These are phyloP conservation scores for Drechslerella stenobrocha DNA, from an alignment of 2,329 filamentous ascomycete genomes.

Conservation along the genomic window DNA sequence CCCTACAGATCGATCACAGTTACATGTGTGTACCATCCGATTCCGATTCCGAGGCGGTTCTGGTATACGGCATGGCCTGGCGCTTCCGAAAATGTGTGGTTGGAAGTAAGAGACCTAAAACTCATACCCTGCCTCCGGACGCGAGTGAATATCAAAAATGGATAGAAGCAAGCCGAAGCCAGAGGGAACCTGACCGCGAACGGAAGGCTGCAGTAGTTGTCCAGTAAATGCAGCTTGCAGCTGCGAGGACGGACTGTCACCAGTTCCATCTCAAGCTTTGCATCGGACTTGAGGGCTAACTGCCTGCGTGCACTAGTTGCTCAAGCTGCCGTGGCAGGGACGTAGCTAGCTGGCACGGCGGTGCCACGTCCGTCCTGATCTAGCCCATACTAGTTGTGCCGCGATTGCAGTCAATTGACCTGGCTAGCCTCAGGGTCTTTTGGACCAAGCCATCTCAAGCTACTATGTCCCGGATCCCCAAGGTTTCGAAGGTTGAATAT, in stretches of 20 bases:
- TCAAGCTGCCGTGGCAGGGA: conserved; percentile 15
- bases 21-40: not conserved
- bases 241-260: not conserved
- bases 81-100: too few species aligned
- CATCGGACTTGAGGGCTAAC: too few species aligned
- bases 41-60: not conserved
- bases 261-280: conserved; percentile 5
- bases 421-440: not conserved
- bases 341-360: conserved; percentile 1
- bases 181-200: conserved; percentile 41
- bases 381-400: not conserved
- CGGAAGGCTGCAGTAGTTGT: conserved; percentile 20
- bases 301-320: too few species aligned
- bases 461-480: conserved; percentile 14
- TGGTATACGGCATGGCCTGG: too few species aligned
- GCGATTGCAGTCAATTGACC: conserved; percentile 10
- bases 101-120: conserved; percentile 2
- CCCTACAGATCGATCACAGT: not conserved
- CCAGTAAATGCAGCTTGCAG: conserved; percentile 10
- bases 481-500: too few species aligned
- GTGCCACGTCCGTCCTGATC: not conserved
- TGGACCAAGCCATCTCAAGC: too few species aligned
- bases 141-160: conserved; percentile 11
- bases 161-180: conserved; percentile 22
- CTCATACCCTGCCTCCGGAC: conserved; percentile 21